Evolutionary conservation across 2,329 filamentous ascomycete species (phyloP), one percentile per base, ranked within the genome.

Genomic region (Westerdykella aurantiaca): DNA sequence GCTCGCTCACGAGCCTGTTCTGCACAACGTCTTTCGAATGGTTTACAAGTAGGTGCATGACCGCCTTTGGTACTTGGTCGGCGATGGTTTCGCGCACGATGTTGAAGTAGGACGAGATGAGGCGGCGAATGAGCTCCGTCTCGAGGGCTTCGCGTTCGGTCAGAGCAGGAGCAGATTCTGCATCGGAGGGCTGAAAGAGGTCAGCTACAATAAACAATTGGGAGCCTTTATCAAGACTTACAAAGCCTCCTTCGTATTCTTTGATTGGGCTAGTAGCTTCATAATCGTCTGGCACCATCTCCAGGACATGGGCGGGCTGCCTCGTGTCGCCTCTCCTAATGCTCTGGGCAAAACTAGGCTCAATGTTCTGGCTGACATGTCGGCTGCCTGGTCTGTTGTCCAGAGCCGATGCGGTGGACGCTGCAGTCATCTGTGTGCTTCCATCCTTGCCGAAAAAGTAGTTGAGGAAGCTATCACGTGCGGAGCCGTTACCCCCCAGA

Each of bases 391-490:
- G 67, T 39, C 67, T 53, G 43, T 62, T 63, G 23, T 66, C 62
- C 29, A 67, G 48, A 31, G 54, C 60, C 45, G 51, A 67, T 53
- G 68, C 63, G 23, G 68, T 64, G 68, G 69, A 66, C 49, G 67
- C 66, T 46, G 57, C 61, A 60, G 55, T 60, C 31, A 53, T 49
- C 37, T 73, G 61, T 47, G 75, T 69, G 33, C 79, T 75, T 38
- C 87, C 87, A 49, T 98, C 93, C 65, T 98, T 97, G 57, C 93
- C 90, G 60, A 98, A 98, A 71, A 98, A 98, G 70, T 98, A 98
- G 70, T 91, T 97, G 49, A 98, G 70, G 74, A 98, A 98, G 0
- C 89, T 94, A 69, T 98, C 93, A 49, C 84, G 81, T 34, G 87
- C 81, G n/a, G 63, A 79, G 44, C 83, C 82, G 39, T 78, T 66